Base-by-base conservation (phyloP, 768 basidiomycete species). In the Suillus sp. region DNA sequence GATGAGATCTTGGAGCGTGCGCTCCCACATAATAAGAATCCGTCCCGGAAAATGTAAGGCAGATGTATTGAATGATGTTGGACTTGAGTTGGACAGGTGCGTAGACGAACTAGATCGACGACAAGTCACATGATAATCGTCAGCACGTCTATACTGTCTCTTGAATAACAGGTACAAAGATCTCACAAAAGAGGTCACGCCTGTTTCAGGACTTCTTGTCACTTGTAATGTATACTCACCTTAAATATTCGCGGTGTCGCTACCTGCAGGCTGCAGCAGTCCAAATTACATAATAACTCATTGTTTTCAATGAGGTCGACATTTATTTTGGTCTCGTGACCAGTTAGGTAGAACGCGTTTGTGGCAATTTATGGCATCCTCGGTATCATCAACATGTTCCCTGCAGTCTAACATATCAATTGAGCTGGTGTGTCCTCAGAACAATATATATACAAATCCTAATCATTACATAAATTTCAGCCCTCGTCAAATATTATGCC, bases 1-100 rank as follows among this genome's bases (percentile, higher is more conserved):
- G 72, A 97, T 94, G 71, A 97, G 90, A 78, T 96, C 95, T 72
- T 96, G 93, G 10, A 98, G 84, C 7, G 95, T 96, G 60, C 95
- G 85, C 81, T 98, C 96, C 92, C 95, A 97, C 96, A 97, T 98
- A 6, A 6, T 14, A 61, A 27, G 18, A 57, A 38, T 10, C 9
- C 35, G 13, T n/a, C n/a, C 6, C 27, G 20, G 34, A 60, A n/a
- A 53, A 5, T 34, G 13, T 11, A 0, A 25, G n/a, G 30, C 25
- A 18, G 27, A 50, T 50, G 30, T 60, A 16, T 22, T 20, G 55
- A 55, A 55, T 37, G 54, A 9, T 22, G 35, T 35, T 22, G 34
- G n/a, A 55, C 34, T 55, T 56, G 25, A 40, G 25, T 8, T 56
- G 20, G 37, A 57, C 51, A 53, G 50, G 4, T 30, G 50, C 16